These are phyloP conservation scores for Scedosporium apiospermum DNA, from an alignment of 2,329 filamentous ascomycete genomes.

Conservation along the genomic window DNA sequence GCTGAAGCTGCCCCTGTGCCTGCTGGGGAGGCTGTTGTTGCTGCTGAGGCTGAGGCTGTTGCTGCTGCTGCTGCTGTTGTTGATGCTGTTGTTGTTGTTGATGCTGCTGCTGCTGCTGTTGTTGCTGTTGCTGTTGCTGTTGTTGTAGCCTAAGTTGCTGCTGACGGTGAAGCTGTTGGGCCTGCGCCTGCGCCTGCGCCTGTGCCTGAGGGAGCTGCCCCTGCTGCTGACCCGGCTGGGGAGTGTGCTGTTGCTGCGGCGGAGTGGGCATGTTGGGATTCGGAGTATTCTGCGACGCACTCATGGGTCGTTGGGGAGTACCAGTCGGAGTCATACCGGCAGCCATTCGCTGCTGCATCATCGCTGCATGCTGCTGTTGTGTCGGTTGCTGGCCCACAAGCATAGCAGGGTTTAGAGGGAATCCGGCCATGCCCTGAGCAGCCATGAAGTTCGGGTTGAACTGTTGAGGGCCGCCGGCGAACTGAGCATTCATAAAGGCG, in stretches of 20 bases:
- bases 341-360: conserved; percentile 31
- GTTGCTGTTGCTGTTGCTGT: conserved; percentile 18
- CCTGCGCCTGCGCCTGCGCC: conserved; percentile 10
- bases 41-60: conserved; percentile 19
- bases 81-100: conserved; percentile 16
- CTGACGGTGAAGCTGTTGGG: conserved; percentile 11
- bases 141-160: conserved; percentile 9
- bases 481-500: conserved; percentile 32
- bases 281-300: conserved; percentile 23
- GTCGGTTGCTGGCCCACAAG: conserved; percentile 34
- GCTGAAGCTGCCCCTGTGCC: conserved; percentile 15
- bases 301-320: conserved; percentile 19
- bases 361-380: conserved; percentile 21
- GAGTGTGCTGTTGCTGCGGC: conserved; percentile 6
- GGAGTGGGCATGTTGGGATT: conserved; percentile 17
- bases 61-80: conserved; percentile 14
- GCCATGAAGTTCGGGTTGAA: conserved; percentile 45
- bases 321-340: conserved; percentile 16
- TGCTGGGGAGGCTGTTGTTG: conserved; percentile 20
- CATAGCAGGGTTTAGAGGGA: conserved; percentile 42
- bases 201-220: conserved; percentile 12
- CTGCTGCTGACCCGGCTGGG: conserved; percentile 9
- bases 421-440: conserved; percentile 40
- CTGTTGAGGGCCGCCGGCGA: conserved; percentile 38
- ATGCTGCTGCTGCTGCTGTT: conserved; percentile 16